Conservation (phyloP, 768 basidiomycete species). For the Mycena olivaceomarginata region DNA sequence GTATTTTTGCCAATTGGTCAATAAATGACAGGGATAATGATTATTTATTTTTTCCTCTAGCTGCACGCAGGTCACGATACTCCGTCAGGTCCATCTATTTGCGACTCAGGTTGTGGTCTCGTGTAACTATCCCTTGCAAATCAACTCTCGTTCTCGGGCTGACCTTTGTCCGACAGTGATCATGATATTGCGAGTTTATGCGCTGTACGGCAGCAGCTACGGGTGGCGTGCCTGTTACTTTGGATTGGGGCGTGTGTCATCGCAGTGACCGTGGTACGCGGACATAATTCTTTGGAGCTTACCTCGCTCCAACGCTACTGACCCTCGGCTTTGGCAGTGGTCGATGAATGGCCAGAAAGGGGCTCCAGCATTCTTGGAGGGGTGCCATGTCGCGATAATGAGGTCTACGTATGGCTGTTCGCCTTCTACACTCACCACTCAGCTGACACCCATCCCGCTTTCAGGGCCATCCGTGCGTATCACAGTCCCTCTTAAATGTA, state of each 20-base stretch:
- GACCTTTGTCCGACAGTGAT: neutral
- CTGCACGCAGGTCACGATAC: neutral
- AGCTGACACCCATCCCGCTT: neutral
- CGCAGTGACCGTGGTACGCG: neutral
- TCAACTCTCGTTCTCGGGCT: neutral
- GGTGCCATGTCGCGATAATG: slow-evolving; percentile 18
- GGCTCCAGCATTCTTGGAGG: neutral
- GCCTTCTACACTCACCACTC: neutral
- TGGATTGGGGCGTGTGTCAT: slow-evolving; percentile 3
- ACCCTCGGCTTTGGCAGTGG: neutral
- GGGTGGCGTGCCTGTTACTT: slow-evolving; percentile 59
- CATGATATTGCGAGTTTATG: neutral
- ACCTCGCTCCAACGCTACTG: neutral
- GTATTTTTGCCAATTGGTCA: too few species aligned
- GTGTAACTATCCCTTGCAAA: neutral
- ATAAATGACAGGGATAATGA: too few species aligned
- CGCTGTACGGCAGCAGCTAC: slow-evolving; percentile 61
- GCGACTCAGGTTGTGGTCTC: slow-evolving; percentile 10
- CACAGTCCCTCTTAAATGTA: neutral
- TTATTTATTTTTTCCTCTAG: neutral
- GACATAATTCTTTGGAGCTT: neutral
- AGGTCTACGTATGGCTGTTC: slow-evolving; percentile 48
- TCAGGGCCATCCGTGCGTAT: slow-evolving; percentile 3
- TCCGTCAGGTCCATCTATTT: neutral
- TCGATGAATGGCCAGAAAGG: slow-evolving; percentile 6